Conservation (phyloP, 352 stramenopile species). For the Phytophthora pistaciae region DNA sequence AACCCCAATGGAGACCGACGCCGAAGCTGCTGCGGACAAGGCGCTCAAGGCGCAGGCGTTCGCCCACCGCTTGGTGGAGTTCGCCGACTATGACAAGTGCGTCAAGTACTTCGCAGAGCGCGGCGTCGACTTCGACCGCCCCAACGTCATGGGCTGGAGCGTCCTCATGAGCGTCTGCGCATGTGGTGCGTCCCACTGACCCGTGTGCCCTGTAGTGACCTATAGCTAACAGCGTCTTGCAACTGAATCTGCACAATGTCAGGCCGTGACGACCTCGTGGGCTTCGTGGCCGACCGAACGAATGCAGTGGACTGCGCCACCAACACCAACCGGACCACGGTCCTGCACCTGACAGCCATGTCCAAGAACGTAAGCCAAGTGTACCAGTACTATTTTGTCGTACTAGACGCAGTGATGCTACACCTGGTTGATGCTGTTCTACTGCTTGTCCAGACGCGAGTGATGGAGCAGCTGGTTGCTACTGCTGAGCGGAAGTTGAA, state of each 20-base stretch:
- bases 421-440: background rate
- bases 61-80: slow-evolving; percentile 82
- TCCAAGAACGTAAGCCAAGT: slow-evolving; percentile 60
- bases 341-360: slow-evolving; percentile 84
- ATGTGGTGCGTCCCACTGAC: slow-evolving; percentile 45
- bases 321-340: slow-evolving; percentile 72
- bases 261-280: slow-evolving; percentile 77
- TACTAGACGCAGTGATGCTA: background rate
- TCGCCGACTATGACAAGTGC: slow-evolving; percentile 64
- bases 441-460: slow-evolving; percentile 42
- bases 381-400: background rate
- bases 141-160: slow-evolving; percentile 75
- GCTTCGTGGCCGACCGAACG: slow-evolving; percentile 63
- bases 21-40: background rate
- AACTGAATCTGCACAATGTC: background rate
- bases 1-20: slow-evolving; percentile 12
- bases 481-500: slow-evolving; percentile 61
- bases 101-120: slow-evolving; percentile 70
- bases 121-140: slow-evolving; percentile 63
- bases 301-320: slow-evolving; percentile 65
- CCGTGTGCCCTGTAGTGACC: too few relatives aligned
- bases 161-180: slow-evolving; percentile 86
- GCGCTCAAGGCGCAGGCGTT: slow-evolving; percentile 61
- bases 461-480: slow-evolving; percentile 65
- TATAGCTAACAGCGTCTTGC: background rate